phyloP scores from a whole-genome alignment of 2,329 filamentous ascomycete species.

The Alternaria ventricosa region DNA sequence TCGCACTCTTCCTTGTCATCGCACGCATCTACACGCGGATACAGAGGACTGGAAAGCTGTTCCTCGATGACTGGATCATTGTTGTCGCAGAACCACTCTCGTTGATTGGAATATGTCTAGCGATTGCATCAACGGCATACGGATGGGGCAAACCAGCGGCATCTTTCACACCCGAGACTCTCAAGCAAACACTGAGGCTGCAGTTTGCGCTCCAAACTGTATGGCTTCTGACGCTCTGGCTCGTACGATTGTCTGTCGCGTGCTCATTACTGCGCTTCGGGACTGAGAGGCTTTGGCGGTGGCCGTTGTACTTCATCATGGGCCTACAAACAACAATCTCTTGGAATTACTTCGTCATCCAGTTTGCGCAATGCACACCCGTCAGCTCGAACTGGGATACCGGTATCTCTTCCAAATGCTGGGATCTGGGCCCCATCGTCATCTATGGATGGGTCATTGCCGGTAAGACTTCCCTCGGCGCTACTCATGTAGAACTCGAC shows the following conservation, averaged over 20 bases:
- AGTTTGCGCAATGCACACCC: conserved; percentile 35
- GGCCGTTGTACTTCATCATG: conserved; percentile 30
- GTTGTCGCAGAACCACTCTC: conserved; percentile 31
- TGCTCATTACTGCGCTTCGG: conserved; percentile 33
- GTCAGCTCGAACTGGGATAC: conserved; percentile 32
- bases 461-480: conserved; percentile 15
- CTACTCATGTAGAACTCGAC: not conserved
- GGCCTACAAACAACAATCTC: conserved; percentile 30
- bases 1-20: conserved; percentile 28
- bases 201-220: conserved; percentile 35
- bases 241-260: conserved; percentile 35
- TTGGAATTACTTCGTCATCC: conserved; percentile 31
- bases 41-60: conserved; percentile 20
- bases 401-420: conserved; percentile 30
- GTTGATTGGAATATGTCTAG: conserved; percentile 19
- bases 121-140: conserved; percentile 18
- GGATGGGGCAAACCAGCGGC: conserved; percentile 36
- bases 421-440: conserved; percentile 25
- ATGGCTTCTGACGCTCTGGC: conserved; percentile 31
- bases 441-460: conserved; percentile 32
- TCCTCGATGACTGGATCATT: conserved; percentile 38
- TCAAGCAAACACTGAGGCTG: conserved; percentile 21
- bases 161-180: conserved; percentile 18
- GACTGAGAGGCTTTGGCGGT: conserved; percentile 24
- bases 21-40: conserved; percentile 30